Evolutionary conservation across 768 basidiomycete genomes (phyloP).

Genomic region (Lentinula guzmanii): DNA sequence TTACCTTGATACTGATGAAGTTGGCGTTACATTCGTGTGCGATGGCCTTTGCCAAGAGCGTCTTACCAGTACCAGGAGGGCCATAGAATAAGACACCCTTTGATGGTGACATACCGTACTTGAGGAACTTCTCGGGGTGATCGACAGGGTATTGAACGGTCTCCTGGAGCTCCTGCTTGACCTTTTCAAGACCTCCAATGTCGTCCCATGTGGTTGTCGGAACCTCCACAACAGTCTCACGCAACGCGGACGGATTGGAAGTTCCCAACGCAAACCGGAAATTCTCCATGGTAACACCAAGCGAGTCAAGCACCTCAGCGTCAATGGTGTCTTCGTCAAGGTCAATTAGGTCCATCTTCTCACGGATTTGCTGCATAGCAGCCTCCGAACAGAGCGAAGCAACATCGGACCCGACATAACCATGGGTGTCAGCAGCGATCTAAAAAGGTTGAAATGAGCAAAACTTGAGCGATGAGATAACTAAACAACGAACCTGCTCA

Average conservation of each 20-base stretch:
- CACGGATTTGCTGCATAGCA: conserved; percentile 99
- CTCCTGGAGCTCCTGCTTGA: conserved; percentile 98
- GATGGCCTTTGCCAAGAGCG: conserved; percentile 95
- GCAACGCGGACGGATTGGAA: conserved; percentile 96
- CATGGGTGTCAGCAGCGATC: conserved; percentile 99
- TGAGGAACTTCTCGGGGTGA: conserved; percentile 99
- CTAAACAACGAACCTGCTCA: conserved; percentile 59
- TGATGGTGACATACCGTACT: conserved; percentile 99
- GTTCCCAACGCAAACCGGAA: conserved; percentile 98
- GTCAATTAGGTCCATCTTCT: conserved; percentile 99
- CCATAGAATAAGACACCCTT: conserved; percentile 99
- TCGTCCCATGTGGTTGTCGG: conserved; percentile 99
- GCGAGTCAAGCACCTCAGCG: conserved; percentile 96
- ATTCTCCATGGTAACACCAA: conserved; percentile 99
- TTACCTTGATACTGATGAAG: conserved; percentile 96
- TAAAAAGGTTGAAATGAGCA: conserved; percentile 24
- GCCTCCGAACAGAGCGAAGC: conserved; percentile 98
- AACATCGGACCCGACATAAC: conserved; percentile 97
- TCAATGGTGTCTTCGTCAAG: conserved; percentile 98
- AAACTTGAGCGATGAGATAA: neutral
- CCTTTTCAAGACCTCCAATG: conserved; percentile 98
- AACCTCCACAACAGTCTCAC: conserved; percentile 99
- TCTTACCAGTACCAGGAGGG: conserved; percentile 99
- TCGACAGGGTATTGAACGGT: conserved; percentile 99
- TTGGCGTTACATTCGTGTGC: conserved; percentile 99